These are phyloP conservation scores for Vachellia collinsii DNA, from an alignment of 306 rosid species.

Conservation along the genomic window DNA sequence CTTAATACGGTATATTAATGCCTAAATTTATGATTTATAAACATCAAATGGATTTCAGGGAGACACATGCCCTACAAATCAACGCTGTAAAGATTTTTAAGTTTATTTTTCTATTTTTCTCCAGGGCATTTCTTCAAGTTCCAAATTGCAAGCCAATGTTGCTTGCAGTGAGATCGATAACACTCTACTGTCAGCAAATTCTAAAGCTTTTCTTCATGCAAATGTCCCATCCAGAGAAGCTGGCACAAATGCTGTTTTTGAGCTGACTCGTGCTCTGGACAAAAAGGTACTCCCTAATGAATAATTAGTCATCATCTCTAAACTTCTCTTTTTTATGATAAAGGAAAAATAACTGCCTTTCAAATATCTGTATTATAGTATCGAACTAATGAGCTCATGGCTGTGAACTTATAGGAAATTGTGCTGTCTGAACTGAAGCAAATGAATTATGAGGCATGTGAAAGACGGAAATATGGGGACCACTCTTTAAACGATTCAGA, in stretches of 20 bases:
- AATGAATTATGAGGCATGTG: constrained; percentile 76
- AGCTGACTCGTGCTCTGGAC: constrained; percentile 77
- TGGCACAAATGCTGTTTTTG: constrained; percentile 75
- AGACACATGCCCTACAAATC: background rate
- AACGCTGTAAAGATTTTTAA: background rate
- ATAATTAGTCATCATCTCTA: constrained; percentile 19
- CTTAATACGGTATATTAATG: background rate
- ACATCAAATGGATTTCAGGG: background rate
- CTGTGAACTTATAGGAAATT: constrained; percentile 65
- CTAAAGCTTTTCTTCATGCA: constrained; percentile 55
- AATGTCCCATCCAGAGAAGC: constrained; percentile 75
- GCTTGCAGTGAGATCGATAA: constrained; percentile 52
- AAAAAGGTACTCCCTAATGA: constrained; percentile 66
- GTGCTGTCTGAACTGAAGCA: constrained; percentile 80
- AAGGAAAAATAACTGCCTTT: constrained; percentile 31
- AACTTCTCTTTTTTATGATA: background rate
- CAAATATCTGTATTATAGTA: constrained; percentile 23
- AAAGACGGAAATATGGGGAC: constrained; percentile 67
- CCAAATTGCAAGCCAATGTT: constrained; percentile 53
- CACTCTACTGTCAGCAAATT: constrained; percentile 50
- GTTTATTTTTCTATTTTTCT: constrained; percentile 5
- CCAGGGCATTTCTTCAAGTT: constrained; percentile 51
- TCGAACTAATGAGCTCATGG: constrained; percentile 39
- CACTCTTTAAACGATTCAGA: constrained; percentile 72
- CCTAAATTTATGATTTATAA: background rate